A percentile compares a stretch with the other conserved stretches of the same genome.
Evolutionary conservation across 2,329 filamentous ascomycete species (phyloP).

Genomic region (Onygenales sp.): DNA sequence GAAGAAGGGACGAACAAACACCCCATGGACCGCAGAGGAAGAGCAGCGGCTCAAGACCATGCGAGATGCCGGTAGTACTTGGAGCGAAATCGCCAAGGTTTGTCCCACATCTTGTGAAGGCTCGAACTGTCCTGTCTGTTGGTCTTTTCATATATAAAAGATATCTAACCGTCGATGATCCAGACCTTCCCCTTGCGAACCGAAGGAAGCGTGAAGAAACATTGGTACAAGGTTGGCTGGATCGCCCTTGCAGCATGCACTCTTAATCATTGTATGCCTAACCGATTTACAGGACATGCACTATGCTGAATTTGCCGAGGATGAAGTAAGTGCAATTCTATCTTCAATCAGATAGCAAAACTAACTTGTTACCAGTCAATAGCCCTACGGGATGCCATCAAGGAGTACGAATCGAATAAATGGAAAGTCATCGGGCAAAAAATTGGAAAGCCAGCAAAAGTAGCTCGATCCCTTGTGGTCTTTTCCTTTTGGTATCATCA

Average conservation of each 20-base stretch:
- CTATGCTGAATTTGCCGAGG: slow-evolving; percentile 95
- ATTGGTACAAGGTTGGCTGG: slow-evolving; percentile 84
- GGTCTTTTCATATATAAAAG: background rate
- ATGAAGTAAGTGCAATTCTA: slow-evolving; percentile 59
- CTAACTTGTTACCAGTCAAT: slow-evolving; percentile 22
- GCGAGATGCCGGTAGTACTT: slow-evolving; percentile 85
- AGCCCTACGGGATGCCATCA: slow-evolving; percentile 77
- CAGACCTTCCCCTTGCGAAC: slow-evolving; percentile 87
- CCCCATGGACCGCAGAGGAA: slow-evolving; percentile 92
- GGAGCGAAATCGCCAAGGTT: slow-evolving; percentile 98
- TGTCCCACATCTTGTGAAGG: slow-evolving; percentile 13
- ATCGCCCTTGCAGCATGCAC: slow-evolving; percentile 12
- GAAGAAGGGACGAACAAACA: slow-evolving; percentile 98
- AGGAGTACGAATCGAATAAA: slow-evolving; percentile 97
- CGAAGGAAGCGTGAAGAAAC: slow-evolving; percentile 97
- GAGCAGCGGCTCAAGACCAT: slow-evolving; percentile 88
- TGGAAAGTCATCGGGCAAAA: slow-evolving; percentile 97
- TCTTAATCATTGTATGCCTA: background rate
- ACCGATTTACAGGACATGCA: slow-evolving; percentile 72
- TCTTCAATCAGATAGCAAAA: background rate
- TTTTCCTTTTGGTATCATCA: background rate
- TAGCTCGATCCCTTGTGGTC: slow-evolving; percentile 27
- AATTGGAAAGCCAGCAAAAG: slow-evolving; percentile 95
- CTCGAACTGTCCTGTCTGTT: background rate
- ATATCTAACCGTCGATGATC: slow-evolving; percentile 1